Conservation (phyloP, 129 eudicot species). For the Cynara cardunculus region DNA sequence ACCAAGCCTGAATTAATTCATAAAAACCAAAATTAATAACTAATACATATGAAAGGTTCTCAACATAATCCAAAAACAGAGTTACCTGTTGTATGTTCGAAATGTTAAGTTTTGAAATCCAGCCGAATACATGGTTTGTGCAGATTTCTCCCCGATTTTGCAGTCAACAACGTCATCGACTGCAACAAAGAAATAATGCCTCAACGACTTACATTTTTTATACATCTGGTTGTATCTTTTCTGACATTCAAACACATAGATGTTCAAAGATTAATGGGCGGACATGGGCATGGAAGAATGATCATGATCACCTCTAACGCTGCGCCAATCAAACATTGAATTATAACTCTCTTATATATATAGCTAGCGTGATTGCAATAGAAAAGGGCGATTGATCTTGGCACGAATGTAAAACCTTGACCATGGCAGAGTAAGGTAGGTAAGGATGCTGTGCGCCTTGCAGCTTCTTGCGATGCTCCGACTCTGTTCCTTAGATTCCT, state of each 20-base stretch:
- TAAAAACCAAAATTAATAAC: neutral
- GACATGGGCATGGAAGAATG: no score
- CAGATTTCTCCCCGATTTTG: slow-evolving; percentile 68
- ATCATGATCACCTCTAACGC: no score
- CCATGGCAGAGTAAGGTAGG: slow-evolving; percentile 85
- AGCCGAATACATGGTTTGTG: slow-evolving; percentile 49
- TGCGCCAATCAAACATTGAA: no score
- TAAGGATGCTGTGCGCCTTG: slow-evolving; percentile 54
- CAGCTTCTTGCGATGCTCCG: slow-evolving; percentile 55
- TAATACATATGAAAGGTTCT: neutral
- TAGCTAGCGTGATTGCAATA: neutral
- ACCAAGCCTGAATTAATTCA: slow-evolving; percentile 55
- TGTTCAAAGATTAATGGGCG: no score
- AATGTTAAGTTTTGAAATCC: slow-evolving; percentile 68
- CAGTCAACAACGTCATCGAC: slow-evolving; percentile 80
- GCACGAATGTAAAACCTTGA: slow-evolving; percentile 26
- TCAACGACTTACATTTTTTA: neutral
- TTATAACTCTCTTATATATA: neutral
- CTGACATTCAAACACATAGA: neutral
- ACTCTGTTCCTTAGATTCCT: slow-evolving; percentile 55
- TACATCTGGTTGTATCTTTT: no score
- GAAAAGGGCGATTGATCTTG: neutral
- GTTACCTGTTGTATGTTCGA: slow-evolving; percentile 65
- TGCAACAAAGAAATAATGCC: slow-evolving; percentile 38
- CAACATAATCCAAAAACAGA: neutral